Percentiles rank a stretch among this genome's conserved stretches.
Evolutionary conservation across 2,329 filamentous ascomycete species (phyloP).

Genomic region (Microdochium nivale): DNA sequence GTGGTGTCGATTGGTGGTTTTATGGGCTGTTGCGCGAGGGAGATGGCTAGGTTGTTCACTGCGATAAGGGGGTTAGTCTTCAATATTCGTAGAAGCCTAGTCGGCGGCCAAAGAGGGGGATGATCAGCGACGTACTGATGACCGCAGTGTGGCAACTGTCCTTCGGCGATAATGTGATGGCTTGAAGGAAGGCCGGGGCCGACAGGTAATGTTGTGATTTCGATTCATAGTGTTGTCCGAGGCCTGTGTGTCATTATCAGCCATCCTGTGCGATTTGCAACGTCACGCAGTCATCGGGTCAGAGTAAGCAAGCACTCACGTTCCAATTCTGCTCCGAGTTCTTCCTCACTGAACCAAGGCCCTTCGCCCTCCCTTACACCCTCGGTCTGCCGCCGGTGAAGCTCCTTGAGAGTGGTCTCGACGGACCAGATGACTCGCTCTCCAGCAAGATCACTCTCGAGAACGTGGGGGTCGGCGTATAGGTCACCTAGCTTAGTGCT

Average conservation of each 20-base stretch:
- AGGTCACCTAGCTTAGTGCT: constrained; percentile 79
- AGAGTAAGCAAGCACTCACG: constrained; percentile 21
- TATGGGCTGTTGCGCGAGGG: constrained; percentile 59
- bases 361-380: constrained; percentile 64
- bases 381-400: constrained; percentile 55
- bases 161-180: constrained; percentile 57
- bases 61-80: background rate
- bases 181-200: constrained; percentile 79
- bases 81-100: background rate
- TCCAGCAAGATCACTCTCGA: constrained; percentile 66
- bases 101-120: background rate
- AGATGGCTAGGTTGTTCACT: constrained; percentile 76
- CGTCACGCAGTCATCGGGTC: constrained; percentile 1
- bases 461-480: constrained; percentile 68
- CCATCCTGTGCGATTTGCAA: constrained; percentile 5
- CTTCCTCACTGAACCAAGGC: constrained; percentile 59
- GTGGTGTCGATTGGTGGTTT: constrained; percentile 13
- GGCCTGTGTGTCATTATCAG: constrained; percentile 36
- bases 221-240: constrained; percentile 69
- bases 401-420: constrained; percentile 68
- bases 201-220: constrained; percentile 72
- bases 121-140: constrained; percentile 47
- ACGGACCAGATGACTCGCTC: constrained; percentile 72
- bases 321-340: constrained; percentile 68
- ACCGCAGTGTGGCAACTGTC: constrained; percentile 69